phyloP scores from a whole-genome alignment of 2,329 filamentous ascomycete species.

The Rhynchosporium secalis region DNA sequence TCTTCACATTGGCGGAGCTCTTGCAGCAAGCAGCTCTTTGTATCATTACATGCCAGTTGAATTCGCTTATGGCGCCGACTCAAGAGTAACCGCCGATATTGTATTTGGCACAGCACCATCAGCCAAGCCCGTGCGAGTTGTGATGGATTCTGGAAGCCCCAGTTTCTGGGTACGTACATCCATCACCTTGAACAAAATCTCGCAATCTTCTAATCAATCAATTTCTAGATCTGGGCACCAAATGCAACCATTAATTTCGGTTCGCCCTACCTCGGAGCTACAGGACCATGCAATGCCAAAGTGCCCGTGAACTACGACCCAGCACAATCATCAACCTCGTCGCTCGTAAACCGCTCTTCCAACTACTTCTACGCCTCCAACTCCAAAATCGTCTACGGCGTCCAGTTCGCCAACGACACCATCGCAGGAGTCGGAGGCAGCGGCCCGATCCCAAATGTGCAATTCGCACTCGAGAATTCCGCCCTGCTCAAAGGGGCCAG shows the following conservation, averaged over 20 bases:
- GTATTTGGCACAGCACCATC: slow-evolving; percentile 21
- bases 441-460: slow-evolving; percentile 31
- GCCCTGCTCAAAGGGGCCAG: slow-evolving; percentile 29
- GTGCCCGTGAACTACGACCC: slow-evolving; percentile 24
- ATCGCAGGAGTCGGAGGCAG: slow-evolving; percentile 26
- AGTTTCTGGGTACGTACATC: slow-evolving; percentile 26
- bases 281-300: slow-evolving; percentile 25
- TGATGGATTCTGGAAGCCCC: slow-evolving; percentile 28
- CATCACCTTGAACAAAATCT: background rate
- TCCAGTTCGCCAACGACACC: slow-evolving; percentile 31
- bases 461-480: slow-evolving; percentile 36
- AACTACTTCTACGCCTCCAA: slow-evolving; percentile 26
- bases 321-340: slow-evolving; percentile 18
- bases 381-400: slow-evolving; percentile 23
- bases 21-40: slow-evolving; percentile 5
- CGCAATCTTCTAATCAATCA: background rate
- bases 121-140: slow-evolving; percentile 20
- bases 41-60: slow-evolving; percentile 28
- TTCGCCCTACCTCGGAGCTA: slow-evolving; percentile 23
- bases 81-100: slow-evolving; percentile 26
- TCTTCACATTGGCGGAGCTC: slow-evolving; percentile 12
- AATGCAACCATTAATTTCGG: slow-evolving; percentile 26
- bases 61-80: slow-evolving; percentile 24
- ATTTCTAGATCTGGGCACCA: slow-evolving; percentile 22
- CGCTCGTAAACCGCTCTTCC: slow-evolving; percentile 16